A percentile compares a stretch with the other conserved stretches of the same genome.
Evolutionary conservation across 768 basidiomycete species (phyloP).

Genomic region (Amanita brunnescens): DNA sequence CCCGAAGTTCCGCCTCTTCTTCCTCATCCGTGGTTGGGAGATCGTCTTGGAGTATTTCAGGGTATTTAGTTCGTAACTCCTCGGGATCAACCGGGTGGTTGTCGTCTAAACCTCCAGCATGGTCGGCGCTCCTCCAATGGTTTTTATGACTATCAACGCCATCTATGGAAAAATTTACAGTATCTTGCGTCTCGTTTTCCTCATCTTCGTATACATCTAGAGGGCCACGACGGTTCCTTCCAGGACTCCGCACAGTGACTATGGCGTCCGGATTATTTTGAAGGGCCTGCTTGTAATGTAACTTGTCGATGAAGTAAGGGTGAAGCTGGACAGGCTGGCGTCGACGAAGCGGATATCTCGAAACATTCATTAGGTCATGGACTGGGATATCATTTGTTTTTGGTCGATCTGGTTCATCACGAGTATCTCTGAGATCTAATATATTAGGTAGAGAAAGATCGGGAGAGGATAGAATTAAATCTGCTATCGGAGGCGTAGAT

Average conservation of each 20-base stretch:
- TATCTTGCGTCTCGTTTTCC: slow-evolving; percentile 16
- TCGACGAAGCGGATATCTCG: slow-evolving; percentile 46
- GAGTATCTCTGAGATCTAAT: not conserved
- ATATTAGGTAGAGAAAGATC: not conserved
- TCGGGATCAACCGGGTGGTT: not conserved
- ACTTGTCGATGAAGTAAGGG: slow-evolving; percentile 53
- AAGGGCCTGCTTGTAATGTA: slow-evolving; percentile 43
- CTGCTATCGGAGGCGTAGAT: not conserved
- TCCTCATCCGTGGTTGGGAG: slow-evolving; percentile 36
- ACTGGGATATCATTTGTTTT: not conserved
- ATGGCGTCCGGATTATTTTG: slow-evolving; percentile 58
- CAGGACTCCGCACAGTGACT: slow-evolving; percentile 37
- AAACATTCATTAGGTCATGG: slow-evolving; percentile 9
- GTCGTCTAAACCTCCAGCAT: not conserved
- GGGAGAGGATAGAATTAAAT: not conserved
- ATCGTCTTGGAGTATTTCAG: slow-evolving; percentile 28
- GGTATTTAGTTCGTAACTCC: slow-evolving; percentile 17
- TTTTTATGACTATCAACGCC: slow-evolving; percentile 10
- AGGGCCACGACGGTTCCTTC: slow-evolving; percentile 17
- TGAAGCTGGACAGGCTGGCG: slow-evolving; percentile 48
- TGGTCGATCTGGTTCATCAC: slow-evolving; percentile 7
- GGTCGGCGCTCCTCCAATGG: not conserved
- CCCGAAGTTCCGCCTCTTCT: slow-evolving; percentile 20
- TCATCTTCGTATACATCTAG: slow-evolving; percentile 23
- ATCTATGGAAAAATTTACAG: slow-evolving; percentile 8